Evolutionary conservation across 148 eudicot species (phyloP).

Genomic region (Spergularia marina): DNA sequence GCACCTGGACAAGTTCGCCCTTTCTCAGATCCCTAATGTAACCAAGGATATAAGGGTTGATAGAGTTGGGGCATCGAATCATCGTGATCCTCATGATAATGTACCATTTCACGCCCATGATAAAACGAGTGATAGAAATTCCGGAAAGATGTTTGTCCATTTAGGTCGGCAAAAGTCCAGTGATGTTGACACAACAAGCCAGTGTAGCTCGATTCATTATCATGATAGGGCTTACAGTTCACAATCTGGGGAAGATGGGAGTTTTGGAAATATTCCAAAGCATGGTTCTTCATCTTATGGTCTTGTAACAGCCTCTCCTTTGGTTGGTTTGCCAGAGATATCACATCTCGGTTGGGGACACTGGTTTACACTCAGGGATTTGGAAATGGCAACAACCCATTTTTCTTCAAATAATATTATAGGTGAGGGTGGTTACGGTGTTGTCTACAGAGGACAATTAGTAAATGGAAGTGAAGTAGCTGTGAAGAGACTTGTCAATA

Average conservation of each 20-base stretch:
- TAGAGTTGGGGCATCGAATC: conserved; percentile 46
- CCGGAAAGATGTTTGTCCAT: conserved; percentile 70
- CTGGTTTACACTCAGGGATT: conserved; percentile 93
- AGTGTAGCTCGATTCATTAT: conserved; percentile 69
- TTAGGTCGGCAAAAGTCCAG: conserved; percentile 73
- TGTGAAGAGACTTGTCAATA: conserved; percentile 84
- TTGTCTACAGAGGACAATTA: conserved; percentile 68
- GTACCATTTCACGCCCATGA: conserved; percentile 40
- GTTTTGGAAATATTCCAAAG: conserved; percentile 56
- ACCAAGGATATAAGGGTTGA: conserved; percentile 81
- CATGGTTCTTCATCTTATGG: conserved; percentile 50
- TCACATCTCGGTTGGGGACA: conserved; percentile 97
- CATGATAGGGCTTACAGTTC: conserved; percentile 71
- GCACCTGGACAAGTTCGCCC: conserved; percentile 34
- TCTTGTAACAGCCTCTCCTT: conserved; percentile 63
- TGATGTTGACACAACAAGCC: conserved; percentile 75
- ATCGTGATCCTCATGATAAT: conserved; percentile 48
- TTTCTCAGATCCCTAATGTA: conserved; percentile 66
- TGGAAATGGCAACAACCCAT: conserved; percentile 64
- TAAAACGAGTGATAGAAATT: conserved; percentile 56
- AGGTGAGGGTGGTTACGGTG: conserved; percentile 96
- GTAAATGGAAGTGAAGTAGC: conserved; percentile 84
- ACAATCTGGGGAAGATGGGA: conserved; percentile 79
- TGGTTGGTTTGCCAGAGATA: conserved; percentile 77
- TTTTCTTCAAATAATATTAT: conserved; percentile 62